A percentile compares a stretch with the other conserved stretches of the same genome.
Conservation (phyloP, 805 yeast species). For the Alloascoidea africana region DNA sequence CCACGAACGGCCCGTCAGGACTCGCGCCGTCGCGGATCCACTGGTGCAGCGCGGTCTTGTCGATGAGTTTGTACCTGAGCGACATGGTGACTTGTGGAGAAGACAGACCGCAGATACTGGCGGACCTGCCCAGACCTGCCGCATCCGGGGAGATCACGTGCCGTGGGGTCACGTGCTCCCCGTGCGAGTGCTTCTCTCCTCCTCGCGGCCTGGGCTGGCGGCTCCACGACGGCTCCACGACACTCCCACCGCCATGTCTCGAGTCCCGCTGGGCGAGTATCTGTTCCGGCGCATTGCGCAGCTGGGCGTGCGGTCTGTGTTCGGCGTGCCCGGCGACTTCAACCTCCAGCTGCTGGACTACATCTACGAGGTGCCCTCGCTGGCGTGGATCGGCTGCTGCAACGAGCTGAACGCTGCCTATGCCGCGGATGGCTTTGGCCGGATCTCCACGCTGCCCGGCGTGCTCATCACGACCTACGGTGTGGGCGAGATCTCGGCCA, state of each 20-base stretch:
- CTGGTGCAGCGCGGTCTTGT: too few species aligned
- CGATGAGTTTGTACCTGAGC: too few species aligned
- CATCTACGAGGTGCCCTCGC: conserved; percentile 21
- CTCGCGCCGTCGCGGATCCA: background rate
- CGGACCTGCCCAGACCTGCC: too few species aligned
- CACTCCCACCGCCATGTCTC: too few species aligned
- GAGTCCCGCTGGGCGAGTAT: conserved; percentile 41
- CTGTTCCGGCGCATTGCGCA: conserved; percentile 40
- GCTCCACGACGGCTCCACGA: too few species aligned
- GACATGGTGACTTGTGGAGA: too few species aligned
- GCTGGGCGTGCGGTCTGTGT: conserved; percentile 37
- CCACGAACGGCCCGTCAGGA: background rate
- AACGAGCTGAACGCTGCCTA: conserved; percentile 64
- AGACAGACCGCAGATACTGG: too few species aligned
- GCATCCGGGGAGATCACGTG: too few species aligned
- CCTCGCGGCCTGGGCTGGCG: too few species aligned
- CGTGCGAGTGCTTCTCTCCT: too few species aligned
- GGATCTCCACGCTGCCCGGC: conserved; percentile 34
- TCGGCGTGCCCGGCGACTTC: conserved; percentile 32
- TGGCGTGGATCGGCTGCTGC: conserved; percentile 53
- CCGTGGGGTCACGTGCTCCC: too few species aligned
- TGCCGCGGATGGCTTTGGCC: conserved; percentile 59
- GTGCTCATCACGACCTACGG: conserved; percentile 46
- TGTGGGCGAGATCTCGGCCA: conserved; percentile 56
- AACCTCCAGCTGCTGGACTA: conserved; percentile 24